These are phyloP conservation scores for Camelina neglecta DNA, from an alignment of 345 rosid species.

Conservation along the genomic window DNA sequence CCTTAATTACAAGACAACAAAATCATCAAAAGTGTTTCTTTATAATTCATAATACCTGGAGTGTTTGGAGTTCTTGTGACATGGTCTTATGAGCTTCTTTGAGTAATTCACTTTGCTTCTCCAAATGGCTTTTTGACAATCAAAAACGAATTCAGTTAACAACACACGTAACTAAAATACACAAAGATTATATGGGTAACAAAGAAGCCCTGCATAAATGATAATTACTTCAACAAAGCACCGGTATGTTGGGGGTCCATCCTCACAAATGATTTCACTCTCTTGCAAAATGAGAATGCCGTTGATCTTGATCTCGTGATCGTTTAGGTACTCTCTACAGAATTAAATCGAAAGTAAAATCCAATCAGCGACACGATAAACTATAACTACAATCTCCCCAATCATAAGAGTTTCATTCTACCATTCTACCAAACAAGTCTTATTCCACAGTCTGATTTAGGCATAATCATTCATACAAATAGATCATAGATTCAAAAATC, in stretches of 20 bases:
- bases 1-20: not conserved
- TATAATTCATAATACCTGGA: conserved; percentile 46
- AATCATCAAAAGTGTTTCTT: not conserved
- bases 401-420: not conserved
- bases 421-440: conserved; percentile 8
- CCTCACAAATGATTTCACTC: conserved; percentile 15
- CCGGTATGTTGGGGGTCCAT: conserved; percentile 41
- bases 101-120: conserved; percentile 64
- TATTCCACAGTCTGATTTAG: not conserved
- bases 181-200: conserved; percentile 12
- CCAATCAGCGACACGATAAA: not conserved
- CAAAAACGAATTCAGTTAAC: not conserved
- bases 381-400: not conserved
- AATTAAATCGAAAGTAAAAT: not conserved
- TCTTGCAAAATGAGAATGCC: not conserved
- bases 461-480: not conserved
- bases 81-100: conserved; percentile 49
- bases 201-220: conserved; percentile 7
- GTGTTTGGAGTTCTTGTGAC: conserved; percentile 59
- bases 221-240: conserved; percentile 36
- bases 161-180: not conserved
- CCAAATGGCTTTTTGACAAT: conserved; percentile 53
- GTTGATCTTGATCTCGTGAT: conserved; percentile 15
- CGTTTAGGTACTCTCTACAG: not conserved
- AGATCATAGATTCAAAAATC: not conserved